Evolutionary conservation across 306 rosid species (phyloP).

Genomic region (Luffa acutangula): DNA sequence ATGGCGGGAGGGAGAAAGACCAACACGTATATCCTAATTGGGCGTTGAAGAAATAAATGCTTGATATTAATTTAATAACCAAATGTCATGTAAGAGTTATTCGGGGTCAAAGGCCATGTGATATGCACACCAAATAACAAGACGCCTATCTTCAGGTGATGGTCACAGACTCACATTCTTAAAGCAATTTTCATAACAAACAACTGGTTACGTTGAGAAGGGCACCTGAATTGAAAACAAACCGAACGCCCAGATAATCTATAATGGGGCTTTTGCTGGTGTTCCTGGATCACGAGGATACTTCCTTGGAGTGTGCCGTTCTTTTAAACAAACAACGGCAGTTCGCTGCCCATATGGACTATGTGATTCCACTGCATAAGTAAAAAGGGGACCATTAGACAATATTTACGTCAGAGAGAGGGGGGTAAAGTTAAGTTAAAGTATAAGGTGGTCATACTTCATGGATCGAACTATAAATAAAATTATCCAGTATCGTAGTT

Average conservation of each 20-base stretch:
- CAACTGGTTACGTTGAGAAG: not conserved
- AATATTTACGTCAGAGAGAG: not conserved
- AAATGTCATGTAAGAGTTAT: not conserved
- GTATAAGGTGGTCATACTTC: not conserved
- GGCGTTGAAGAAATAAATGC: not conserved
- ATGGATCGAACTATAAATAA: not conserved
- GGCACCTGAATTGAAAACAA: conserved; percentile 8
- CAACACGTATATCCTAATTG: not conserved
- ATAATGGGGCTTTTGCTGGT: conserved; percentile 67
- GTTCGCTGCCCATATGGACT: conserved; percentile 83
- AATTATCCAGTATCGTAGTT: not conserved
- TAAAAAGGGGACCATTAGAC: not conserved
- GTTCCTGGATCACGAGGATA: conserved; percentile 86
- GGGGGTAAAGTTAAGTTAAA: not conserved
- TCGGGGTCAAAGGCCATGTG: not conserved
- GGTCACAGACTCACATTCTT: not conserved
- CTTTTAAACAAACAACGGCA: conserved; percentile 55
- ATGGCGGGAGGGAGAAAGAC: not conserved
- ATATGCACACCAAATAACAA: conserved; percentile 5
- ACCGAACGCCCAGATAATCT: conserved; percentile 8
- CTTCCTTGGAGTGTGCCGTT: conserved; percentile 50
- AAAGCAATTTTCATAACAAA: not conserved
- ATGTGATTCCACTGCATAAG: conserved; percentile 59
- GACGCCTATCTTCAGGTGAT: not conserved
- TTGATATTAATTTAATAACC: not conserved